Evolutionary conservation across 176 grass and related monocot species (phyloP).

Genomic region (Aegilops umbellulata): DNA sequence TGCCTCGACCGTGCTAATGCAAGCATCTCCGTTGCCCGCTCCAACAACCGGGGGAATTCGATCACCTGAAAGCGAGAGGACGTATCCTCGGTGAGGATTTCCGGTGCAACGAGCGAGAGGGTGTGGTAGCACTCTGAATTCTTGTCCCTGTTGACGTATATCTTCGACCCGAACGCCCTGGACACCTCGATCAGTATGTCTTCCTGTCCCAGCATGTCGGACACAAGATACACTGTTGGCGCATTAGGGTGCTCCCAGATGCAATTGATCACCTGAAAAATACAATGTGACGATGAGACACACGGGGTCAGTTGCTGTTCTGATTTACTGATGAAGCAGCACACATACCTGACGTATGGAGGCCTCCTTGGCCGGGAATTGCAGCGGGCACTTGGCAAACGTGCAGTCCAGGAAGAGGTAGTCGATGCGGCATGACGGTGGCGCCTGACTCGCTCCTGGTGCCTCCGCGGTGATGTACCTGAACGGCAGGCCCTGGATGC

Average conservation of each 20-base stretch:
- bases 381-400: conserved; percentile 57
- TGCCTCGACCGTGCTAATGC: conserved; percentile 32
- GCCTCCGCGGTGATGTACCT: conserved; percentile 23
- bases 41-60: conserved; percentile 40
- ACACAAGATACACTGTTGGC: conserved; percentile 52
- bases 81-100: conserved; percentile 42
- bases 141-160: conserved; percentile 42
- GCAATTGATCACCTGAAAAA: conserved; percentile 63
- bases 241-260: conserved; percentile 62
- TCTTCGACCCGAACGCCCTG: conserved; percentile 49
- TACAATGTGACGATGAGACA: neutral
- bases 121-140: conserved; percentile 46
- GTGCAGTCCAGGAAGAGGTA: conserved; percentile 79
- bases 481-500: conserved; percentile 38
- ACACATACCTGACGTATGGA: conserved; percentile 55
- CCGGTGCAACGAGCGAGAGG: conserved; percentile 49
- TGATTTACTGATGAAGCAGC: neutral
- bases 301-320: neutral
- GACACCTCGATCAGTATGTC: conserved; percentile 65
- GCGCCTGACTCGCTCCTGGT: neutral
- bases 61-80: conserved; percentile 63
- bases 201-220: conserved; percentile 79
- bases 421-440: conserved; percentile 33
- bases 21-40: conserved; percentile 38
- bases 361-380: conserved; percentile 53